A percentile compares a stretch with the other conserved stretches of the same genome.
Evolutionary conservation across 129 eudicot genomes (phyloP).

Genomic region (Kitagawia praeruptora): DNA sequence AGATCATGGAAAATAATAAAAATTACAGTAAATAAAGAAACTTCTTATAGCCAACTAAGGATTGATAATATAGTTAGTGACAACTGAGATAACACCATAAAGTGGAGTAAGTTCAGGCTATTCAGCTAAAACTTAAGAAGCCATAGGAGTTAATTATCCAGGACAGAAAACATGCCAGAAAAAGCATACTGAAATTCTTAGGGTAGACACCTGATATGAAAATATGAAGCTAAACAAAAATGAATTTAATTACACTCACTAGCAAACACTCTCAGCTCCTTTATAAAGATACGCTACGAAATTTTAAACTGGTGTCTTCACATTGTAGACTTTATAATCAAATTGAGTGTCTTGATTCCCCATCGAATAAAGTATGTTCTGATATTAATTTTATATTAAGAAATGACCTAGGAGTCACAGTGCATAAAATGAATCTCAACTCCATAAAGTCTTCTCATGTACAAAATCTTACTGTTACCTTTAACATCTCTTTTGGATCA

Average conservation of each 20-base stretch:
- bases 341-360: background rate
- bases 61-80: background rate
- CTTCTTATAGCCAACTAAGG: background rate
- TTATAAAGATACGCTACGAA: background rate
- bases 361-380: background rate
- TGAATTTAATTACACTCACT: background rate
- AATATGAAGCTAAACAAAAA: background rate
- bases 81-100: background rate
- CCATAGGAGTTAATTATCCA: background rate
- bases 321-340: background rate
- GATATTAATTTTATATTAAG: background rate
- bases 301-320: background rate
- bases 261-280: background rate
- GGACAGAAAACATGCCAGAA: background rate
- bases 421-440: background rate
- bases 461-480: conserved; percentile 31
- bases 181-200: background rate
- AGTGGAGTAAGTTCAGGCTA: background rate
- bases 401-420: background rate
- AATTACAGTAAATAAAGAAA: background rate
- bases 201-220: background rate
- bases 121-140: background rate
- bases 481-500: conserved; percentile 88
- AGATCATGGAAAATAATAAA: background rate
- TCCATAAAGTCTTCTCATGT: background rate